Evolutionary conservation across 2,329 filamentous ascomycete genomes (phyloP), one percentile per base, ranked within the genome.

Genomic region (Leptodontidium sp.): DNA sequence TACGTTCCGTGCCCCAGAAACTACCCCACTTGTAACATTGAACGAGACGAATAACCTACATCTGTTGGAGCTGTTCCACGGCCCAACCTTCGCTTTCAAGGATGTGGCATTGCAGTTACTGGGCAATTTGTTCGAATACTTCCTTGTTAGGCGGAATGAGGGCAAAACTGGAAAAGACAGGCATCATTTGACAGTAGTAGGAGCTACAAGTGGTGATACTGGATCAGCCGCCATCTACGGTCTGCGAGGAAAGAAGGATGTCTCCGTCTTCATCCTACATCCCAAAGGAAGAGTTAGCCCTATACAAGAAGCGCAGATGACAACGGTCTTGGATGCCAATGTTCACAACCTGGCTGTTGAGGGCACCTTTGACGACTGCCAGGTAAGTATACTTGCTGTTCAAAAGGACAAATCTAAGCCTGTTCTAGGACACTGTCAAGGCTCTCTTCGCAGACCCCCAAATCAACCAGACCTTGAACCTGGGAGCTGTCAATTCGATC

Each of bases 291-390:
- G 93, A 74, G 91, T 98, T 71, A 94, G 91, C 79, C 93, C 94
- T 15, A 92, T 98, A 67, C 96, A 98, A 81, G 93, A 98, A 81
- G 92, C 93, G 4, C 96, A 98, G 83, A 98, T 98, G 96, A 98
- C 94, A 0, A 98, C 95, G 0, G 92, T 96, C 35, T 84, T 93
- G 50, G 96, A 98, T 79, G 83, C 87, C 68, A 98, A 98, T 78
- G 94, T 98, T 43, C 93, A 98, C 85, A 97, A 97, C 81, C 83
- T 98, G 58, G 90, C 93, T 64, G 92, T 98, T 14, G 89, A 91
- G 61, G 96, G 95, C 68, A 97, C 93, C 0, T 98, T 98, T 79
- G 95, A 98, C 78, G 94, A 98, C 79, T 98, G 96, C 82, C 95
- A 98, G 84, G 90, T 90, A 81, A 69, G 77, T 74, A 49, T 11